Conservation (phyloP, 257 asterid species). For the Anisodus tanguticus region DNA sequence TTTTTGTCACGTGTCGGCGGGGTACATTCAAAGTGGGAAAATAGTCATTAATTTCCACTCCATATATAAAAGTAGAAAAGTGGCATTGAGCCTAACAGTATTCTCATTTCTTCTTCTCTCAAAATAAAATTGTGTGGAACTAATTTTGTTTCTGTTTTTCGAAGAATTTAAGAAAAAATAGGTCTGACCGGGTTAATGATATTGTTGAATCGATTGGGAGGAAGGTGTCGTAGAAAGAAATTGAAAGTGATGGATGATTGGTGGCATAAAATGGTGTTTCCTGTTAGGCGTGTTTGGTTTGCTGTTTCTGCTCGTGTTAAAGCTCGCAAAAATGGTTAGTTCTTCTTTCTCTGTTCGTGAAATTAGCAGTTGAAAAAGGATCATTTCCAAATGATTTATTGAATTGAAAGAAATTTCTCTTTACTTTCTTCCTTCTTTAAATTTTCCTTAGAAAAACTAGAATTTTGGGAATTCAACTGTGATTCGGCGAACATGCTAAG, state of each 20-base stretch:
- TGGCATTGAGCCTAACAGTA: too few species aligned
- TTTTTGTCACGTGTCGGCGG: background rate
- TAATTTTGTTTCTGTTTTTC: too few species aligned
- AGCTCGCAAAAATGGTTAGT: constrained; percentile 67
- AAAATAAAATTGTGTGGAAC: too few species aligned
- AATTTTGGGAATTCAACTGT: background rate
- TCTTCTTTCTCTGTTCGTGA: background rate
- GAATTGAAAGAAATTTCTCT: background rate
- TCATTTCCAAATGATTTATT: background rate
- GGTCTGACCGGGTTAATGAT: constrained; percentile 77
- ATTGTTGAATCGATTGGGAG: constrained; percentile 60
- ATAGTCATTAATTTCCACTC: too few species aligned
- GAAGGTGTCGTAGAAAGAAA: constrained; percentile 60
- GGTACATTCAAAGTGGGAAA: too few species aligned
- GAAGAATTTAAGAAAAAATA: background rate
- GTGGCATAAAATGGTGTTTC: constrained; percentile 81
- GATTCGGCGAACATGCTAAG: background rate
- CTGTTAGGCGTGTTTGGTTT: constrained; percentile 74
- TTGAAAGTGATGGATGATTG: constrained; percentile 57
- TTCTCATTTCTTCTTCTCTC: too few species aligned
- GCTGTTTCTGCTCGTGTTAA: constrained; percentile 67
- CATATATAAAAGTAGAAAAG: too few species aligned
- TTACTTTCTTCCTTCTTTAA: background rate
- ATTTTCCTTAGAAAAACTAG: background rate
- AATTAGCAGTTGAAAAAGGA: background rate